Percentiles rank a stretch among this genome's conserved stretches.
Evolutionary conservation across 129 eudicot species (phyloP).

Genomic region (Rutidosis leptorrhynchoides): DNA sequence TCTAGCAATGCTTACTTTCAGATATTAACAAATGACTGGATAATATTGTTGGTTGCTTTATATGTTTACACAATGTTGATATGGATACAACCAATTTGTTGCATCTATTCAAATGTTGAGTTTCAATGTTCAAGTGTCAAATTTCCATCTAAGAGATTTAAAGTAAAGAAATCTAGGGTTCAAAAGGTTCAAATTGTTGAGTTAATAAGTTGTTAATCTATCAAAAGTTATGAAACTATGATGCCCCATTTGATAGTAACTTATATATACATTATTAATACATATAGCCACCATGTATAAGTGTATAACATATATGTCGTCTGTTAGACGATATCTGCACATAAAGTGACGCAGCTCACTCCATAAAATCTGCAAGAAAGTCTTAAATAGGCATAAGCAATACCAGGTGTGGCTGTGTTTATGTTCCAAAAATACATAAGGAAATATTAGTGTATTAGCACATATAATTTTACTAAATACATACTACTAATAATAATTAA

Average conservation of each 20-base stretch:
- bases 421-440: not conserved
- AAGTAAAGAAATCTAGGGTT: not conserved
- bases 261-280: too few species aligned
- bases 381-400: slow-evolving; percentile 1
- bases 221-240: too few species aligned
- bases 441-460: not conserved
- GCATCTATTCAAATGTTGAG: not conserved
- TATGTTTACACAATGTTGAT: not conserved
- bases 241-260: too few species aligned
- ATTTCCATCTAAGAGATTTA: not conserved
- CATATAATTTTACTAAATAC: slow-evolving; percentile 15
- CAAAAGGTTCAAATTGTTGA: not conserved
- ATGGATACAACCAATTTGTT: not conserved
- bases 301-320: too few species aligned
- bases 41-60: not conserved
- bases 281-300: too few species aligned
- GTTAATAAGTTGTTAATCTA: too few species aligned
- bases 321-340: too few species aligned
- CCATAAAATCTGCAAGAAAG: not conserved
- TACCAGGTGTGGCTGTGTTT: not conserved
- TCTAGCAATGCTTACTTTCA: not conserved
- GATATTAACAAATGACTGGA: not conserved
- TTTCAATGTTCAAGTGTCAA: not conserved
- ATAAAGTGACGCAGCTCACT: too few species aligned
- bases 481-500: too few species aligned